Base-by-base conservation (phyloP, 164 flowering plant species). In the Kalanchoe fedtschenkoi region DNA sequence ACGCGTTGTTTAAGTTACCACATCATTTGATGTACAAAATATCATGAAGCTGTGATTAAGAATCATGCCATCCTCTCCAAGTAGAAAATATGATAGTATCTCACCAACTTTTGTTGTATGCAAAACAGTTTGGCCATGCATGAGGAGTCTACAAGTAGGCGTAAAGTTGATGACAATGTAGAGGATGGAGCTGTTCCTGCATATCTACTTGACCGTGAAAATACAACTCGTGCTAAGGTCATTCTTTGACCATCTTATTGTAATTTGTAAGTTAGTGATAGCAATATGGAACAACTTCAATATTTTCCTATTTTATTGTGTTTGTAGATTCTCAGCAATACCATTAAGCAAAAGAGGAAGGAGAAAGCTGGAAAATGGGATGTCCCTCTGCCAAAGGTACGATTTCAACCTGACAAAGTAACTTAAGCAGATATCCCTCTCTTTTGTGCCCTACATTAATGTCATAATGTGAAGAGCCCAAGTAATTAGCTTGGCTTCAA, bases 321-420 rank as follows among this genome's bases (percentile, higher is more conserved):
- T 59, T 2, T 76, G 51, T 65, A 93, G 99, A 76, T 85, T 65
- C 83, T 93, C 44, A 93, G 96, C 86, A 93, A 93, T 76, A 85
- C 95, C 4, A 78, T 93, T 60, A 93, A 93, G 78, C 99, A 93
- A 69, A 93, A 93, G 80, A 82, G 99, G 74, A 93, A 93, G 67
- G 99, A 93, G 75, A 93, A 81, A 72, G 97, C 99, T 71, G 99
- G 99, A 39, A 93, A 90, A 77, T 93, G 99, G 99, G 96, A 93
- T 57, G 99, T 93, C 51, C 99, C 99, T 60, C 72, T 93, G 41
- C 99, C 99, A 32, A 93, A 90, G 96, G 99, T 88, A 68, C 30
- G 16, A 32, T 6, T 16, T 1, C n/a, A 32, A 33, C 1, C 21
- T 58, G 39, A 22, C 4, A 34, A n/a, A 33, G 2, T 17, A 30